A percentile compares a stretch with the other conserved stretches of the same genome.
Conservation (phyloP, 345 rosid species). For the Toxicodendron radicans region DNA sequence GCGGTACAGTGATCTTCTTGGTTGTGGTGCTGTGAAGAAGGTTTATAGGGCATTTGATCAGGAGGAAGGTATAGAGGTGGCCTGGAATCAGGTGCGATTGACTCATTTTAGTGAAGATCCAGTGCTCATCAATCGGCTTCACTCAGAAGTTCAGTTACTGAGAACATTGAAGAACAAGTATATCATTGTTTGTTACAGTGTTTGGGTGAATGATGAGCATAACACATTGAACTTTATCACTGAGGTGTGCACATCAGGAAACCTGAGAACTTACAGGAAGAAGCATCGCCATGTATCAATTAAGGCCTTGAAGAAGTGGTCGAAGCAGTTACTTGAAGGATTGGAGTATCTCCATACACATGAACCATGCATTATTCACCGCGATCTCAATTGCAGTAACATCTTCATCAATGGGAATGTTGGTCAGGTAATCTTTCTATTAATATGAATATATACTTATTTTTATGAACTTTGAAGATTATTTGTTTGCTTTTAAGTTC, state of each 20-base stretch:
- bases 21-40: conserved; percentile 66
- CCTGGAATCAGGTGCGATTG: conserved; percentile 71
- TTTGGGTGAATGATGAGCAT: conserved; percentile 51
- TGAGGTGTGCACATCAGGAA: conserved; percentile 72
- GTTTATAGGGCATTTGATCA: conserved; percentile 78
- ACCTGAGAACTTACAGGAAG: conserved; percentile 58
- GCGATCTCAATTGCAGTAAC: conserved; percentile 72
- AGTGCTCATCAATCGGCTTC: conserved; percentile 48
- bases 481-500: background rate
- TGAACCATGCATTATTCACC: conserved; percentile 68
- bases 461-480: background rate
- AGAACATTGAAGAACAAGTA: conserved; percentile 53
- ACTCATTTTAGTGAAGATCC: conserved; percentile 50
- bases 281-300: conserved; percentile 68
- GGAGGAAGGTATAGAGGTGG: conserved; percentile 75
- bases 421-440: conserved; percentile 46
- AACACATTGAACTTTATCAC: conserved; percentile 64
- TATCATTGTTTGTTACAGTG: conserved; percentile 61
- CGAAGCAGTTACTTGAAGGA: conserved; percentile 63
- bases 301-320: conserved; percentile 75
- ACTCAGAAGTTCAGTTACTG: conserved; percentile 64
- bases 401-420: conserved; percentile 68
- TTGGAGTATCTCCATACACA: conserved; percentile 64
- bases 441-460: background rate
- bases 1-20: conserved; percentile 54